These are phyloP conservation scores for Gamarada debralockiae DNA, from an alignment of 495 filamentous ascomycete species.

Conservation along the genomic window DNA sequence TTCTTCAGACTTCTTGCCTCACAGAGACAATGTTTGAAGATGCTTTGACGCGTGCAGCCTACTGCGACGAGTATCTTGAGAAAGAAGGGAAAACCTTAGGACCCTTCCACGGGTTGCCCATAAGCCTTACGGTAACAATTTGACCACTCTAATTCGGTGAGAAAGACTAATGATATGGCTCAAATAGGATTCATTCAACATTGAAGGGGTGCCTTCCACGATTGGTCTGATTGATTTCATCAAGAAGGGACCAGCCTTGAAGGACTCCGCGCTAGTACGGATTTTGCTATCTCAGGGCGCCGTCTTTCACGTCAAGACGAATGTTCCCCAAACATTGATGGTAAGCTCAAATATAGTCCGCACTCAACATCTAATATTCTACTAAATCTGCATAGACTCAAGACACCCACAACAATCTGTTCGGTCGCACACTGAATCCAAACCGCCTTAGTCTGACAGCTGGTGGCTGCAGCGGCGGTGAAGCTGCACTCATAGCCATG, in stretches of 20 bases:
- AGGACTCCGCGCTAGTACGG: slow-evolving; percentile 44
- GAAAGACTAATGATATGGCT: too few species aligned
- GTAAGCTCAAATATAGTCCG: too few species aligned
- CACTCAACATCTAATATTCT: background rate
- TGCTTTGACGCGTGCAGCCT: slow-evolving; percentile 51
- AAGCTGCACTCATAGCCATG: slow-evolving; percentile 42
- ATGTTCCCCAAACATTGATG: slow-evolving; percentile 54
- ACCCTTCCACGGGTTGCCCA: slow-evolving; percentile 64
- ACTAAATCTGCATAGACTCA: slow-evolving; percentile 15
- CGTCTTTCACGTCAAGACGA: slow-evolving; percentile 62
- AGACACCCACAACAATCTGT: slow-evolving; percentile 57
- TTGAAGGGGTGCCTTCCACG: slow-evolving; percentile 52
- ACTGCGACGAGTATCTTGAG: slow-evolving; percentile 46
- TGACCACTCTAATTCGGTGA: too few species aligned
- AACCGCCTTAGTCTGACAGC: slow-evolving; percentile 50
- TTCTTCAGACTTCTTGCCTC: slow-evolving; percentile 59
- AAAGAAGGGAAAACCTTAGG: slow-evolving; percentile 48
- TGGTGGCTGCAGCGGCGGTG: slow-evolving; percentile 56
- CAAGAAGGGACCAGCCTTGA: slow-evolving; percentile 43
- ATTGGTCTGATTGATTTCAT: slow-evolving; percentile 53
- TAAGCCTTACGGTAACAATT: slow-evolving; percentile 57
- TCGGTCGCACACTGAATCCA: slow-evolving; percentile 62
- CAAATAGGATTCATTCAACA: slow-evolving; percentile 65
- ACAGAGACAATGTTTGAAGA: slow-evolving; percentile 62
- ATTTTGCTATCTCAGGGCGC: slow-evolving; percentile 43